These are phyloP conservation scores for Pontederia crassipes DNA, from an alignment of 176 grass and related monocot species.

Conservation along the genomic window DNA sequence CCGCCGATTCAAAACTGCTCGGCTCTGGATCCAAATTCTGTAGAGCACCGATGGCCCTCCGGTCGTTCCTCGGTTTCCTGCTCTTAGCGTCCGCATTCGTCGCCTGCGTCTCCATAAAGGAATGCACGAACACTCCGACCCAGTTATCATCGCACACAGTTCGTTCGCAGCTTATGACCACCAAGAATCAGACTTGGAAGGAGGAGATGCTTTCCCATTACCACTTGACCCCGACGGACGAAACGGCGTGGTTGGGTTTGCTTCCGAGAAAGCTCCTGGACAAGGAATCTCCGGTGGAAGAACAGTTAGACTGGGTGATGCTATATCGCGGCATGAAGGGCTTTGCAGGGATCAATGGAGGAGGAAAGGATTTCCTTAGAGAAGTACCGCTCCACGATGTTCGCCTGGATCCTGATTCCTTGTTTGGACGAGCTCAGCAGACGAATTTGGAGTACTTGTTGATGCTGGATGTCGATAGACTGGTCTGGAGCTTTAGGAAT, in stretches of 20 bases:
- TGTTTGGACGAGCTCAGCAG: slow-evolving; percentile 45
- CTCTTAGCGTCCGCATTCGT: not conserved
- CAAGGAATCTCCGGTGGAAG: slow-evolving; percentile 7
- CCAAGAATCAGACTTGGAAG: slow-evolving; percentile 20
- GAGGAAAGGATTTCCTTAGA: slow-evolving; percentile 21
- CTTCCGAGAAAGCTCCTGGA: slow-evolving; percentile 24
- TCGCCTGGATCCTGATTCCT: slow-evolving; percentile 36
- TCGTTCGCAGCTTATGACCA: slow-evolving; percentile 5
- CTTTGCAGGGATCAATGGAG: not conserved
- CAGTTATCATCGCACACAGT: slow-evolving; percentile 15
- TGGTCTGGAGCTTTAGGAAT: slow-evolving; percentile 62
- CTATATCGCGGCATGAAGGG: slow-evolving; percentile 45
- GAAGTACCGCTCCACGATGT: slow-evolving; percentile 62
- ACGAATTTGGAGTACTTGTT: slow-evolving; percentile 85
- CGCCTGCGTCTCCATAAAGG: slow-evolving; percentile 1
- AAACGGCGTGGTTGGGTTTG: slow-evolving; percentile 63
- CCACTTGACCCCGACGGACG: slow-evolving; percentile 59
- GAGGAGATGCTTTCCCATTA: slow-evolving; percentile 30
- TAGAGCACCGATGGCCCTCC: not conserved
- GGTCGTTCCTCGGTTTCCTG: not conserved
- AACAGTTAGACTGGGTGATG: slow-evolving; percentile 60
- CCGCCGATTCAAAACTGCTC: no score
- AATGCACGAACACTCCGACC: slow-evolving; percentile 22
- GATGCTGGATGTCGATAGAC: slow-evolving; percentile 46
- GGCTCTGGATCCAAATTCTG: no score